A percentile compares a stretch with the other conserved stretches of the same genome.
These are phyloP conservation scores for Ganoderma sinense DNA, from an alignment of 1,284 basidiomycete genomes.

Conservation along the genomic window DNA sequence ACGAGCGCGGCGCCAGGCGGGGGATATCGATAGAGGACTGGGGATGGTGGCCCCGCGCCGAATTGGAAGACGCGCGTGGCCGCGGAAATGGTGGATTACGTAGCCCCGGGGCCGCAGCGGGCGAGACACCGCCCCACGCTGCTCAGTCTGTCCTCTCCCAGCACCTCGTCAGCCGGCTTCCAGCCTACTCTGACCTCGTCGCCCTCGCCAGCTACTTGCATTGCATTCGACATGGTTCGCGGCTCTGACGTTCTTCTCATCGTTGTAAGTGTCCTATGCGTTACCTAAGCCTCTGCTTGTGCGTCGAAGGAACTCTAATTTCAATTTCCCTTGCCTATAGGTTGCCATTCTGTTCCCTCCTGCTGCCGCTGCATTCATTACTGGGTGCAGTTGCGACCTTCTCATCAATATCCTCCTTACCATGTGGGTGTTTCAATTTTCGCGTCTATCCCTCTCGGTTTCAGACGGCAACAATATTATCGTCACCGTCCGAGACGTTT, in stretches of 20 bases:
- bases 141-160: background rate
- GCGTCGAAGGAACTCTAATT: background rate
- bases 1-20: too few species aligned
- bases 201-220: background rate
- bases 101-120: background rate
- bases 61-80: too few species aligned
- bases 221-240: conserved; percentile 21
- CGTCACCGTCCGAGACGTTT: conserved; percentile 65
- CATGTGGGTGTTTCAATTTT: conserved; percentile 50
- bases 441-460: background rate
- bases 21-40: too few species aligned
- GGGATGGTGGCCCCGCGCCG: too few species aligned
- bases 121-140: background rate
- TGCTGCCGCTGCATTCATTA: conserved; percentile 75
- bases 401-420: conserved; percentile 84
- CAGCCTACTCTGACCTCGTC: background rate
- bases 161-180: background rate
- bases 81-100: background rate
- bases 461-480: conserved; percentile 44
- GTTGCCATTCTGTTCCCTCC: conserved; percentile 82
- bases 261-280: conserved; percentile 33
- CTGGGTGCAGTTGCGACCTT: conserved; percentile 82
- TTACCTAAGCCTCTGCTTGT: background rate
- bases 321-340: conserved; percentile 41
- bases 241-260: conserved; percentile 40